A percentile compares a stretch with the other conserved stretches of the same genome.
These are phyloP conservation scores for Alternaria atra DNA, from an alignment of 2,329 filamentous ascomycete species.

Conservation along the genomic window DNA sequence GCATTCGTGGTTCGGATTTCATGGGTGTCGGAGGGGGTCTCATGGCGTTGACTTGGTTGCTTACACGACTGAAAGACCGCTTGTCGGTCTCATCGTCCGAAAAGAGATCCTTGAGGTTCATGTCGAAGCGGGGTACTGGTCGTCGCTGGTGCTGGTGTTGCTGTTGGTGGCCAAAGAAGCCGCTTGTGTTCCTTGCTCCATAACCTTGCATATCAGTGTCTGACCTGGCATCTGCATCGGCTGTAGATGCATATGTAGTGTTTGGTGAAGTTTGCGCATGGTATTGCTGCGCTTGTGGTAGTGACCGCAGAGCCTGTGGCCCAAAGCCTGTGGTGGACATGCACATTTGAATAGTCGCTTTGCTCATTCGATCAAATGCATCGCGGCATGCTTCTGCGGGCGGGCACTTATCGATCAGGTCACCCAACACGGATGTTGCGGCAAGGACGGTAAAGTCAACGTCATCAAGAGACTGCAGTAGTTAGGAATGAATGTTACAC, in stretches of 20 bases:
- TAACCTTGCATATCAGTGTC: conserved; percentile 46
- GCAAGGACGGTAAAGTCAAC: conserved; percentile 97
- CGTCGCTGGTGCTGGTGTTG: conserved; percentile 40
- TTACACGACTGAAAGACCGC: conserved; percentile 49
- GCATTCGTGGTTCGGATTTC: conserved; percentile 36
- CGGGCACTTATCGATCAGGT: conserved; percentile 92
- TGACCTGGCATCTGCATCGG: conserved; percentile 45
- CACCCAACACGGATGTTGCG: conserved; percentile 89
- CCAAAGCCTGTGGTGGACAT: conserved; percentile 87
- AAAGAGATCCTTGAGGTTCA: conserved; percentile 53
- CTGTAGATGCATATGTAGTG: conserved; percentile 37
- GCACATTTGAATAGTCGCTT: conserved; percentile 95
- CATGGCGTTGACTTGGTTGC: conserved; percentile 48
- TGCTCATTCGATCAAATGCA: conserved; percentile 93
- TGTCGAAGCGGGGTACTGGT: conserved; percentile 65
- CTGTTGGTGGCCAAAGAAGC: conserved; percentile 27
- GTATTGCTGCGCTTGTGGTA: conserved; percentile 30
- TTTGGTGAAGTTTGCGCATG: conserved; percentile 33
- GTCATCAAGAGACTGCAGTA: conserved; percentile 78
- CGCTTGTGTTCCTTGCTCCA: conserved; percentile 20
- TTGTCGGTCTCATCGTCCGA: conserved; percentile 52
- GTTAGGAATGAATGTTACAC: conserved; percentile 14
- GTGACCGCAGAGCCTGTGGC: conserved; percentile 43
- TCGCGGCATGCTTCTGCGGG: conserved; percentile 94
- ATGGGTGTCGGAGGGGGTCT: conserved; percentile 41